Evolutionary conservation across 2,329 filamentous ascomycete species (phyloP).

Genomic region (Cryphonectria carpinicola): DNA sequence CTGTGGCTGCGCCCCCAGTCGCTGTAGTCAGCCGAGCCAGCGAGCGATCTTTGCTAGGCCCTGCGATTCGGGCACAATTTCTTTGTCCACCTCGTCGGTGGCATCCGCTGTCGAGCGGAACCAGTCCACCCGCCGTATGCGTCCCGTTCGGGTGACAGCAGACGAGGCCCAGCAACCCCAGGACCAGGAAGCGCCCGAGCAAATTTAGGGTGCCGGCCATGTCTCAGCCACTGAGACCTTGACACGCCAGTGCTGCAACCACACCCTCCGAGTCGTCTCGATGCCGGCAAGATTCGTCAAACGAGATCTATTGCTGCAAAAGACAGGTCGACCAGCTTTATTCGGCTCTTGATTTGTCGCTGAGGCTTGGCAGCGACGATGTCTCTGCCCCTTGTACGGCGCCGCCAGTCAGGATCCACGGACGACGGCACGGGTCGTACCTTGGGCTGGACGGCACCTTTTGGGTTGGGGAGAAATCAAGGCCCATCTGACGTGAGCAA

Average conservation of each 20-base stretch:
- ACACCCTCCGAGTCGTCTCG: background rate
- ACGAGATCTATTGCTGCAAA: slow-evolving; percentile 11
- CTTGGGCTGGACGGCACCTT: slow-evolving; percentile 12
- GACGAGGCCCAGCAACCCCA: slow-evolving; percentile 16
- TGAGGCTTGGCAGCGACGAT: background rate
- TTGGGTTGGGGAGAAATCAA: slow-evolving; percentile 3
- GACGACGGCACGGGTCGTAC: slow-evolving; percentile 24
- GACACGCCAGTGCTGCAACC: background rate
- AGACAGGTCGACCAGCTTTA: slow-evolving; percentile 1
- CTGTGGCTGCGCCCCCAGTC: slow-evolving; percentile 11
- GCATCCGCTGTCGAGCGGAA: background rate
- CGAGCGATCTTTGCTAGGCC: background rate
- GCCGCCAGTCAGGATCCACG: slow-evolving; percentile 11
- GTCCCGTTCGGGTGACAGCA: background rate
- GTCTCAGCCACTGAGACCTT: background rate
- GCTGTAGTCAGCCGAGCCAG: slow-evolving; percentile 13
- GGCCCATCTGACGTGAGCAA: slow-evolving; percentile 28
- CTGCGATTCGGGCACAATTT: background rate
- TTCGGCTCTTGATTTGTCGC: background rate
- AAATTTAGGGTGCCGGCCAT: background rate
- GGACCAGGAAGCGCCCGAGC: background rate
- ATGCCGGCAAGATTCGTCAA: slow-evolving; percentile 12
- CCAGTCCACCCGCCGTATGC: background rate
- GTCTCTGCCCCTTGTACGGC: background rate
- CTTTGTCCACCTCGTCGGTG: background rate